Evolutionary conservation across 1,284 basidiomycete species (phyloP).

Genomic region (Pyrrhoderma lamaoense): DNA sequence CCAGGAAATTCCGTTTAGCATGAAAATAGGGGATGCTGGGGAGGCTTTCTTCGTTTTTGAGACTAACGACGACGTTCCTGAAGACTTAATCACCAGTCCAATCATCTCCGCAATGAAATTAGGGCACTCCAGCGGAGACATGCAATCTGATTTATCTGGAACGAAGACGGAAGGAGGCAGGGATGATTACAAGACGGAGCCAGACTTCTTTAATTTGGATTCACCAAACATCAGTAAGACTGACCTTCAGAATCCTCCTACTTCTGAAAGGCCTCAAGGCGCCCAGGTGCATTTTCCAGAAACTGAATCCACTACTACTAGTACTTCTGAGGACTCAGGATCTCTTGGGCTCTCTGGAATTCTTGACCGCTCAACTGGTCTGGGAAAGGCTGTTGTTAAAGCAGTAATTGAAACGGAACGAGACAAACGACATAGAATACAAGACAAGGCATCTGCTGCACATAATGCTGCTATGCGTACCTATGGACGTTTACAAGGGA

Average conservation of each 20-base stretch:
- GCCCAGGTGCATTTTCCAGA: neutral
- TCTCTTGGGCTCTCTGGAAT: slow-evolving; percentile 6
- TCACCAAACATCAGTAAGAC: neutral
- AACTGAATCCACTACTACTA: neutral
- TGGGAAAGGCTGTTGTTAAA: slow-evolving; percentile 28
- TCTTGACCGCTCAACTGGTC: slow-evolving; percentile 6
- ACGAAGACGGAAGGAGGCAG: slow-evolving; percentile 27
- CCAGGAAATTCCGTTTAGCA: slow-evolving; percentile 79
- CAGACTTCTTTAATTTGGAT: slow-evolving; percentile 14
- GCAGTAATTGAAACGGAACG: slow-evolving; percentile 28
- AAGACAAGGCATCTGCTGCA: slow-evolving; percentile 24
- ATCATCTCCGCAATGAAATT: slow-evolving; percentile 62
- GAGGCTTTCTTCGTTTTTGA: slow-evolving; percentile 99
- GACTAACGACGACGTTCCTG: slow-evolving; percentile 92
- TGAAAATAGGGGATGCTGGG: slow-evolving; percentile 99
- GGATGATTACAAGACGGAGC: slow-evolving; percentile 14
- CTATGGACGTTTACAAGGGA: neutral
- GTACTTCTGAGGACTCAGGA: neutral
- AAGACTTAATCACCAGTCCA: slow-evolving; percentile 91
- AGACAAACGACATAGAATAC: slow-evolving; percentile 24
- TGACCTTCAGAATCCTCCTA: slow-evolving; percentile 21
- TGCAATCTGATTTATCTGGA: slow-evolving; percentile 34
- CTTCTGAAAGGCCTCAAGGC: neutral
- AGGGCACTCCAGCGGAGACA: slow-evolving; percentile 27
- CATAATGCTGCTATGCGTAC: slow-evolving; percentile 21